Conservation (phyloP, 2,329 filamentous ascomycete genomes). For the Calonectria montana region DNA sequence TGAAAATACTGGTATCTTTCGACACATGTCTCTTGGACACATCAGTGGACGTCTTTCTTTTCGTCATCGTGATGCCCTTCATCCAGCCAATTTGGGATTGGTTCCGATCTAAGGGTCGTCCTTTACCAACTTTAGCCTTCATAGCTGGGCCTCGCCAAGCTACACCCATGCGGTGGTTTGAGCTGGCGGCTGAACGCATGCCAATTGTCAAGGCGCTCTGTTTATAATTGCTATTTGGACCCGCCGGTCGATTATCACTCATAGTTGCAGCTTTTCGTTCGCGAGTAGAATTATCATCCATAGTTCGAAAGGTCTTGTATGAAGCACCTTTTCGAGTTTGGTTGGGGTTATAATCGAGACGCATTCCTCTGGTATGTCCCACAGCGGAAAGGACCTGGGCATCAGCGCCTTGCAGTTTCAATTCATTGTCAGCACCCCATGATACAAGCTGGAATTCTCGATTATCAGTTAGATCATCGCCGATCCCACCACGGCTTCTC, state of each 20-base stretch:
- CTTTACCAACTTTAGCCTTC: slow-evolving; percentile 62
- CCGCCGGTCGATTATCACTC: slow-evolving; percentile 66
- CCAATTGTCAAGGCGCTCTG: slow-evolving; percentile 58
- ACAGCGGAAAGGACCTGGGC: slow-evolving; percentile 73
- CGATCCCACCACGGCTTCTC: slow-evolving; percentile 77
- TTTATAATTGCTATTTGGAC: slow-evolving; percentile 53
- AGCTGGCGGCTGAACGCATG: slow-evolving; percentile 51
- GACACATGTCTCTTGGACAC: slow-evolving; percentile 58
- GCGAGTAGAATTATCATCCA: slow-evolving; percentile 68
- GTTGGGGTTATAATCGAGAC: slow-evolving; percentile 72
- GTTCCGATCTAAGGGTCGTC: slow-evolving; percentile 57
- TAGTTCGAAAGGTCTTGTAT: slow-evolving; percentile 87
- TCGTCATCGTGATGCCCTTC: slow-evolving; percentile 74
- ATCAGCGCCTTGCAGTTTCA: slow-evolving; percentile 82
- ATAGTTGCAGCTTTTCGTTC: slow-evolving; percentile 72
- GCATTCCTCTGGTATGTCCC: slow-evolving; percentile 77
- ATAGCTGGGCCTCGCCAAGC: slow-evolving; percentile 69
- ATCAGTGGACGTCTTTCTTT: slow-evolving; percentile 59
- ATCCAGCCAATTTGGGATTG: slow-evolving; percentile 75
- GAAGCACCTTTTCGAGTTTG: slow-evolving; percentile 85
- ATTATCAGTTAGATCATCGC: slow-evolving; percentile 75
- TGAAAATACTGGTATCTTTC: slow-evolving; percentile 64
- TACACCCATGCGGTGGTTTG: slow-evolving; percentile 46
- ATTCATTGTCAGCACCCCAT: slow-evolving; percentile 88
- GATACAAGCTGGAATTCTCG: slow-evolving; percentile 94